Conservation (phyloP, 352 stramenopile genomes). For the Phytophthora agathidicida region DNA sequence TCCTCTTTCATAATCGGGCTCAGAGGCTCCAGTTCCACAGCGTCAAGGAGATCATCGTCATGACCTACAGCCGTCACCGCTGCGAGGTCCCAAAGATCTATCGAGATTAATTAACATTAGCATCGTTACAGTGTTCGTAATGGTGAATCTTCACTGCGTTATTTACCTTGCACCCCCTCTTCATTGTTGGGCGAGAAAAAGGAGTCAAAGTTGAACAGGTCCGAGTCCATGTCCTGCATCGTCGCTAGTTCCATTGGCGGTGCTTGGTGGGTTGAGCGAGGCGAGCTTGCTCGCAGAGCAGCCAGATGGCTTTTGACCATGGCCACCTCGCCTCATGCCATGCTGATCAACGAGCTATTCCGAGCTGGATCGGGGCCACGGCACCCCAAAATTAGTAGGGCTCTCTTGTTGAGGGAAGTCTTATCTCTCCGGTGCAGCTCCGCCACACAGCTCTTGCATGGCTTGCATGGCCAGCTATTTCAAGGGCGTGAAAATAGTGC, state of each 20-base stretch:
- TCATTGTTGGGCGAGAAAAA: constrained; percentile 43
- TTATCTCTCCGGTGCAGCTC: constrained; percentile 28
- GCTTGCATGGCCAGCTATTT: constrained; percentile 17
- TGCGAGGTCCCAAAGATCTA: constrained; percentile 34
- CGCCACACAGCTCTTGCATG: too few relatives aligned
- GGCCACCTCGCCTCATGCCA: neutral
- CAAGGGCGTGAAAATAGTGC: constrained; percentile 5
- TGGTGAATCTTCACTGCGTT: neutral
- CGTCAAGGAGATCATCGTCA: constrained; percentile 38
- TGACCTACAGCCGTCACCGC: constrained; percentile 18
- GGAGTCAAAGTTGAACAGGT: constrained; percentile 42
- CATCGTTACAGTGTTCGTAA: neutral
- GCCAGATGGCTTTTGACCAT: constrained; percentile 44
- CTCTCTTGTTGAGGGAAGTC: constrained; percentile 23
- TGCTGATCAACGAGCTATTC: constrained; percentile 29
- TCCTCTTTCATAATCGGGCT: constrained; percentile 35
- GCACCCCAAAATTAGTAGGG: constrained; percentile 28
- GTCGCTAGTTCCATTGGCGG: constrained; percentile 12
- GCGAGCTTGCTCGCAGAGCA: constrained; percentile 19
- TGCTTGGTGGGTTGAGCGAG: neutral
- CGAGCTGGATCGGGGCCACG: neutral
- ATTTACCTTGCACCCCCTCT: constrained; percentile 34
- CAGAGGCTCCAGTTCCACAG: constrained; percentile 30
- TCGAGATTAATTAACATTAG: neutral
- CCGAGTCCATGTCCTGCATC: constrained; percentile 45